Evolutionary conservation across 1,284 basidiomycete species (phyloP).

Genomic region (Macrocystidia cucumis): DNA sequence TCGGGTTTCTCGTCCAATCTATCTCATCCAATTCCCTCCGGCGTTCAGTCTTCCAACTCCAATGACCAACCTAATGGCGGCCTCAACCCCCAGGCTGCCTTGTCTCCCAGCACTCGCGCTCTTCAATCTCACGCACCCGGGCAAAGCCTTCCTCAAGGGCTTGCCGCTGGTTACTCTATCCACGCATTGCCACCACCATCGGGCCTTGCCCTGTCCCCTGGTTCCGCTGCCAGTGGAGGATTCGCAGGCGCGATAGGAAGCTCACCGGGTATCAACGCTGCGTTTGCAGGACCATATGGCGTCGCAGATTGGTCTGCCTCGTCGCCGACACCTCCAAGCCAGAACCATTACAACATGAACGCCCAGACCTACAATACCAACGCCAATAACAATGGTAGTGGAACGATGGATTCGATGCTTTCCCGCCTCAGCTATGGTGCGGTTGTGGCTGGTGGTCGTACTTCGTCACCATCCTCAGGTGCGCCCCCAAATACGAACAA

Average conservation of each 20-base stretch:
- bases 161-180: constrained; percentile 82
- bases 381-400: constrained; percentile 14
- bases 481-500: no score
- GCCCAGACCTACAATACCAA: constrained; percentile 6
- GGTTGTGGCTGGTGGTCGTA: no score
- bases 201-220: no score
- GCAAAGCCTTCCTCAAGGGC: constrained; percentile 80
- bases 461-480: no score
- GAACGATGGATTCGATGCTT: constrained; percentile 42
- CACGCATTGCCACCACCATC: constrained; percentile 66
- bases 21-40: neutral
- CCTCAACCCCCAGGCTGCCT: constrained; percentile 10
- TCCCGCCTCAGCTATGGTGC: constrained; percentile 40
- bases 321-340: neutral
- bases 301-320: neutral
- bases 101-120: constrained; percentile 62
- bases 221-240: constrained; percentile 30
- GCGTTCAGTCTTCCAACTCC: constrained; percentile 7
- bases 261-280: constrained; percentile 14
- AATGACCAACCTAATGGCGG: constrained; percentile 5
- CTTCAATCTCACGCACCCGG: constrained; percentile 77
- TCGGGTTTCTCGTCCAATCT: neutral
- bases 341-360: constrained; percentile 1
- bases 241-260: constrained; percentile 4
- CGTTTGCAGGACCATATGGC: neutral